These are phyloP conservation scores for Pyrenochaeta sp. DNA, from an alignment of 2,329 filamentous ascomycete species.

Conservation along the genomic window DNA sequence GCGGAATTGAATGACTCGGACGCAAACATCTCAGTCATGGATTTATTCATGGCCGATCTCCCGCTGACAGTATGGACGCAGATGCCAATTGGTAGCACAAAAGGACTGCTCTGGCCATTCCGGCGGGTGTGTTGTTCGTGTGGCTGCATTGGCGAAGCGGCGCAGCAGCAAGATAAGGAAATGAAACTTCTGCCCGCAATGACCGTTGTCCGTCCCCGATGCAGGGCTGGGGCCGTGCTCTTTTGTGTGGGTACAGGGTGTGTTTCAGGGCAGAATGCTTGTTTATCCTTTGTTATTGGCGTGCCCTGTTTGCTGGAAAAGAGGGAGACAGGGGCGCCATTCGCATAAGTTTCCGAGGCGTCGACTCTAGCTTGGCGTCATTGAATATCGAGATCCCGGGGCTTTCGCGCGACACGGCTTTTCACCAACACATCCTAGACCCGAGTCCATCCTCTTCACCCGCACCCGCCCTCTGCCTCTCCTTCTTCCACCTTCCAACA, in stretches of 20 bases:
- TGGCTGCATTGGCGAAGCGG: neutral
- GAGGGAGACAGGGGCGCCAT: neutral
- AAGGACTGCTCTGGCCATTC: neutral
- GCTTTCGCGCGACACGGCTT: neutral
- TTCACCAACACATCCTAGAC: neutral
- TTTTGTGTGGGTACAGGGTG: neutral
- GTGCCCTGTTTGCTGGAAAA: neutral
- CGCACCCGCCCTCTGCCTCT: neutral
- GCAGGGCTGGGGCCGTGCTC: neutral
- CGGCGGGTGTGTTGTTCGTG: neutral
- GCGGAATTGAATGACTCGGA: no score
- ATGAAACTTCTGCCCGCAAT: neutral
- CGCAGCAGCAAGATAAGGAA: slow-evolving; percentile 1
- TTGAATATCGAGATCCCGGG: neutral
- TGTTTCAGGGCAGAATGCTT: slow-evolving; percentile 2
- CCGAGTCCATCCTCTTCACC: neutral
- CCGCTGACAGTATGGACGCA: neutral
- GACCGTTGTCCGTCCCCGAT: neutral
- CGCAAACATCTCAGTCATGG: neutral
- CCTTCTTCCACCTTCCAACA: slow-evolving; percentile 1
- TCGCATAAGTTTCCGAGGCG: neutral
- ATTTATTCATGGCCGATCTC: neutral
- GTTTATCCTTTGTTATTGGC: neutral
- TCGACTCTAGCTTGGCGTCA: neutral
- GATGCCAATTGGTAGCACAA: neutral